phyloP scores from a whole-genome alignment of 352 stramenopile species.

The Pythium angustatum region DNA sequence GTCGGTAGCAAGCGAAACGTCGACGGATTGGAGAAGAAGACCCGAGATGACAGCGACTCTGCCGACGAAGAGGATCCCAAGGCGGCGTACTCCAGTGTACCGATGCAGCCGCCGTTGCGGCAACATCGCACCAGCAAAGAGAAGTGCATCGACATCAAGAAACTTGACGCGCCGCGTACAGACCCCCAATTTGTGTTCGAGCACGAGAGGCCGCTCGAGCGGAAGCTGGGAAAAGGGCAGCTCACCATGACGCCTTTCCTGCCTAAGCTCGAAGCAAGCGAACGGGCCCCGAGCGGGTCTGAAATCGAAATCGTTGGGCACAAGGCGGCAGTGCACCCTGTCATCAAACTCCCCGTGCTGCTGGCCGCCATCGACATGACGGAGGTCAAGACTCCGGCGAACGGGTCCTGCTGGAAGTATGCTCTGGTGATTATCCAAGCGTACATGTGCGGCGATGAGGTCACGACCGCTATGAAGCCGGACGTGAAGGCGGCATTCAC shows the following conservation, averaged over 20 bases:
- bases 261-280: background rate
- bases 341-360: background rate
- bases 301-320: background rate
- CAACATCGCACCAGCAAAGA: background rate
- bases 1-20: too few relatives aligned
- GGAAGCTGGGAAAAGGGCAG: background rate
- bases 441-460: background rate
- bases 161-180: background rate
- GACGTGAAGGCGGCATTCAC: background rate
- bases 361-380: background rate
- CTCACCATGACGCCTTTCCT: background rate
- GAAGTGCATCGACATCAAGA: background rate
- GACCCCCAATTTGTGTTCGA: background rate
- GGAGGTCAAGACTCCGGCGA: constrained; percentile 4
- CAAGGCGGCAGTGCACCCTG: background rate
- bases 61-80: too few relatives aligned
- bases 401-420: constrained; percentile 11
- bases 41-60: too few relatives aligned
- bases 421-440: background rate
- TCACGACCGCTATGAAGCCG: background rate
- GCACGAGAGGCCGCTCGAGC: background rate
- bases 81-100: too few relatives aligned
- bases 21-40: too few relatives aligned
- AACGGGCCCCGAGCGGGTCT: background rate
- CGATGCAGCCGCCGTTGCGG: background rate